Evolutionary conservation across 1,284 basidiomycete genomes (phyloP), one percentile per base, ranked within the genome.

Genomic region (Neolentinus lepideus): DNA sequence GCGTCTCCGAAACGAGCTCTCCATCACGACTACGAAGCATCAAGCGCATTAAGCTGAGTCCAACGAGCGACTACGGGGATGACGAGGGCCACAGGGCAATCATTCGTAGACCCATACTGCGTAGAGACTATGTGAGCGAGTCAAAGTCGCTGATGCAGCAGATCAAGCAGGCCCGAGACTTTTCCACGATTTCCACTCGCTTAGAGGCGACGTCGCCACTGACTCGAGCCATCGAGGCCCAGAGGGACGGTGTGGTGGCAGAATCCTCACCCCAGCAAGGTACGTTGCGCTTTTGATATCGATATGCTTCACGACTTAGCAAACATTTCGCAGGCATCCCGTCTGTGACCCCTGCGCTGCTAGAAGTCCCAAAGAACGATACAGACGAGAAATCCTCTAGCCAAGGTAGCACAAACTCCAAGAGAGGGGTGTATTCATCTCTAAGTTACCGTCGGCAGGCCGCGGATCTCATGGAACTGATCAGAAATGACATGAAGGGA

Each of bases 401-500:
- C 16, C 4, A 21, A 64, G 22, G 58, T 62, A 3, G 58, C 60
- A 8, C 12, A 8, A 62, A 64, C 2, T 63, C 66, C 9, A 66
- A 64, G 64, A 71, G 62, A 11, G 68, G 70, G 19, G 62, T 60
- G 0, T 80, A 80, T 57, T 84, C 84, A 0, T 85, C 86, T 16
- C 71, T 83, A 27, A 81, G 78, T 11, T 89, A 90, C 64, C 78
- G 90, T 36, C 75, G 83, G 61, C 83, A 90, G 61, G 92, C 88
- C 2, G 88, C 82, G 11, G 82, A 78, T 36, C 71, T 94, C 50
- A 92, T 94, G 88, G 87, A 85, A 16, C 88, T 90, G 60, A 91
- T 93, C 59, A 87, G 88, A 68, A 77, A 75, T 55, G 87, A 90
- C 61, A 80, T 90, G 75, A 84, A 81, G 62, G 78, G 80, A 9